Evolutionary conservation across 2,329 filamentous ascomycete genomes (phyloP).

Genomic region (Fusarium siculi): DNA sequence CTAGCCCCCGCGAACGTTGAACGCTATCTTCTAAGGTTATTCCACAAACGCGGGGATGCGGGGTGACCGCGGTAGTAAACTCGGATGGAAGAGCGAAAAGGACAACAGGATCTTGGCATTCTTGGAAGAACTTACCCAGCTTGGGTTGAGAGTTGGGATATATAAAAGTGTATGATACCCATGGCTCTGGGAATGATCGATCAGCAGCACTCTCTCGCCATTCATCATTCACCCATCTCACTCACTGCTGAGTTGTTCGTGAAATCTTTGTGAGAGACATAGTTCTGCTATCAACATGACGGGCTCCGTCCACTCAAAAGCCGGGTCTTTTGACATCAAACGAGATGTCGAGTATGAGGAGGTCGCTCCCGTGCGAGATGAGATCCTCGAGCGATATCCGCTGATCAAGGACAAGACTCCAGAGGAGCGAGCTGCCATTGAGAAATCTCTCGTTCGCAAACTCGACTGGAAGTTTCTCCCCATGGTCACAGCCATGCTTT

Average conservation of each 20-base stretch:
- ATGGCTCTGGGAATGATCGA: neutral
- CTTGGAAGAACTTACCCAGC: fast-evolving
- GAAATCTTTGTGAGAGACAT: neutral
- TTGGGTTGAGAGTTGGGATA: neutral
- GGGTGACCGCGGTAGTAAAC: neutral
- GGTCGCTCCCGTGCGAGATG: constrained; percentile 3
- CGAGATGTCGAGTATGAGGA: constrained; percentile 21
- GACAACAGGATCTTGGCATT: neutral
- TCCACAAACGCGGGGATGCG: constrained; percentile 23
- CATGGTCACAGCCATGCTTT: constrained; percentile 42
- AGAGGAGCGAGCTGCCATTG: constrained; percentile 31
- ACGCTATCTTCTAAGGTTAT: neutral
- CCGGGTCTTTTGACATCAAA: constrained; percentile 11
- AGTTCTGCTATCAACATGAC: constrained; percentile 1
- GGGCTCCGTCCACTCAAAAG: constrained; percentile 6
- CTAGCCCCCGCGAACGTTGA: neutral
- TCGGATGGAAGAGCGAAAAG: neutral
- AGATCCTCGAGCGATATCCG: constrained; percentile 14
- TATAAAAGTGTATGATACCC: neutral
- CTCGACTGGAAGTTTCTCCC: constrained; percentile 45
- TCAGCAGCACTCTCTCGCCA: neutral
- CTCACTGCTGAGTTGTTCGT: neutral
- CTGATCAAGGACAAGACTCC: constrained; percentile 19
- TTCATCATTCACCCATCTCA: neutral
- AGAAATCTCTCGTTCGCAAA: constrained; percentile 42